Evolutionary conservation across 108 stramenopile genomes (phyloP), one percentile per base, ranked within the genome.

Genomic region (Pseudonitzschia multiseries): DNA sequence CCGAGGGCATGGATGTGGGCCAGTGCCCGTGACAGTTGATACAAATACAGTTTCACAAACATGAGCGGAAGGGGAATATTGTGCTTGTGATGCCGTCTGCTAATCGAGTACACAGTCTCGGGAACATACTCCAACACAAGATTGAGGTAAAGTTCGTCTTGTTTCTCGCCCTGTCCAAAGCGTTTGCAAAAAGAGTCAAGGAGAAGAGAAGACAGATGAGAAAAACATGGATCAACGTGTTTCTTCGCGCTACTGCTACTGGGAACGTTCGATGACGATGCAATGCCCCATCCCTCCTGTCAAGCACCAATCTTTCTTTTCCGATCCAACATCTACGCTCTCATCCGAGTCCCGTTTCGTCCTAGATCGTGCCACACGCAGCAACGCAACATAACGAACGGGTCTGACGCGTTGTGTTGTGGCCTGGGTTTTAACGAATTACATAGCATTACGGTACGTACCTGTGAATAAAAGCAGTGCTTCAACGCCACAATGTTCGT

Each of bases 61-160:
- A 95, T 65, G 29, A 92, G 74, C 18, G 98, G 98, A 57, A 97
- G 82, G 6, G 89, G 72, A 44, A 94, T 91, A 78, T 96, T 96
- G 81, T 90, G 86, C 75, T 97, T 97, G 73, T 95, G 93, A 75
- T 97, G 97, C 24, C 89, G 78, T 42, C 96, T 87, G 54, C 81
- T 83, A 57, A 99, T 96, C 52, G 90, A 90, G 87, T 98, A 98
- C 27, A 99, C 97, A 17, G 99, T 99, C 79, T 98, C 98, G 13
- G 97, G 98, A 56, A 99, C 96, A 79, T 89, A 98, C 83, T 99
- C 99, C 20, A 99, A 85, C 9, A 99, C 99, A 9, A 99, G 84
- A 72, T 99, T 99, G n/a, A 98, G 83, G 86, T 98, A 99, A 43
- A 98, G 81, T 76, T 93, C 93, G 70, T 97, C 96, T 59, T 89